Evolutionary conservation across 2,329 filamentous ascomycete genomes (phyloP).

Genomic region (Uncinocarpus reesii): DNA sequence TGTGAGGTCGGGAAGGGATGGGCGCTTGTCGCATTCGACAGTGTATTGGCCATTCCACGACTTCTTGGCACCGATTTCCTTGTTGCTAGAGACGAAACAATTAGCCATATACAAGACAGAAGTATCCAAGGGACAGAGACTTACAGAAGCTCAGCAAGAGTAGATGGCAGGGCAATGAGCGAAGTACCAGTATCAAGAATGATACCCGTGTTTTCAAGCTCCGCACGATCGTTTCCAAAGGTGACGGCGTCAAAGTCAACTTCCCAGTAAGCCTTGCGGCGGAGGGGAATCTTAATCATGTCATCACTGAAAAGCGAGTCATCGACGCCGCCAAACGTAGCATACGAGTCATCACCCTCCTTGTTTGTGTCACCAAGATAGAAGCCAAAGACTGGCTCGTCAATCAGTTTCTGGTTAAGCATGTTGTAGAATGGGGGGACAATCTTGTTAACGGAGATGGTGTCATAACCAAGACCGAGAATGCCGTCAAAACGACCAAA

Average conservation of each 20-base stretch:
- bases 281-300: conserved; percentile 83
- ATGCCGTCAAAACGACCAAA: conserved; percentile 98
- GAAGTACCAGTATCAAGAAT: conserved; percentile 98
- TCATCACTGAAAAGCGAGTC: conserved; percentile 73
- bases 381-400: conserved; percentile 91
- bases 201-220: conserved; percentile 87
- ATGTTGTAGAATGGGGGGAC: conserved; percentile 95
- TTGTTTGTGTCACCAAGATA: conserved; percentile 72
- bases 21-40: conserved; percentile 76
- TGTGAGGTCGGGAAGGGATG: conserved; percentile 75
- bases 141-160: conserved; percentile 80
- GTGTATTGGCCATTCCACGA: conserved; percentile 94
- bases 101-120: background rate
- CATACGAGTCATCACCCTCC: conserved; percentile 68
- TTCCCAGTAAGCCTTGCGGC: conserved; percentile 99
- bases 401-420: conserved; percentile 77
- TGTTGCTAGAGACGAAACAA: conserved; percentile 50
- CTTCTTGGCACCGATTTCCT: conserved; percentile 97
- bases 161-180: conserved; percentile 83
- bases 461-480: conserved; percentile 84
- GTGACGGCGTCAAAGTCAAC: conserved; percentile 88
- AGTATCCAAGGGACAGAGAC: conserved; percentile 20
- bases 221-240: conserved; percentile 73
- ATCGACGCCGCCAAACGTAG: conserved; percentile 80
- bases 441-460: conserved; percentile 93